Base-by-base conservation (phyloP, 129 eudicot genomes). In the Pittosporum tobira region DNA sequence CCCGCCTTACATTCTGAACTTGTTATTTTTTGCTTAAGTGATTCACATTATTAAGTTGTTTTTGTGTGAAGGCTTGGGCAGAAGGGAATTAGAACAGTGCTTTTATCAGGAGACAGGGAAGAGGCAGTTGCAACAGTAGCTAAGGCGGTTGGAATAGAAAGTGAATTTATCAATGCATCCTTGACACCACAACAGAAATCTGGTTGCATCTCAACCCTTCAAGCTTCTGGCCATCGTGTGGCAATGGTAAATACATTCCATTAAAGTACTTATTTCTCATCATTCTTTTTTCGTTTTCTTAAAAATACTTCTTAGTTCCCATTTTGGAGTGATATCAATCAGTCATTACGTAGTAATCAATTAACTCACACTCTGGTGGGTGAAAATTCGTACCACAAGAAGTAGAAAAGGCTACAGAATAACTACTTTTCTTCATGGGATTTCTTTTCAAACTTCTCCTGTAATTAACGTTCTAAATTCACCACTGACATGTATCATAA, bases 81-180 rank as follows among this genome's bases (percentile, higher is more conserved):
- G 60, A 75, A 72, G 75, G 84, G 85, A 62, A 79, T 89, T 34
- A 72, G 73, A 61, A 75, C 95, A 57, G 75, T 89, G 40, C 71
- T 89, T 21, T 75, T 85, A 75, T 89, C 97, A 9, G 97, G 97
- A 49, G 95, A 89, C 91, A 82, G 97, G 97, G 93, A 89, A 89
- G 97, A 85, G 88, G 97, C 95, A 85, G 95, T 89, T 77, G 97
- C 97, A 89, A 78, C 69, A 67, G 84, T 89, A 67, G 97, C 88
- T 26, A 85, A 82, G 61, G 64, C 78, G 1, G 77, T 85, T 38
- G 95, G 97, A 37, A 76, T 89, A 72, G 75, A 69, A 63, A 70
- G 61, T 47, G 64, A 85, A 58, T 74, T 67, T 52, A 70, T 82
- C 62, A 78, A 82, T 74, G 85, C 95, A 68, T 82, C 97, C 52